Conservation (phyloP, 768 basidiomycete genomes). For the Hirschioporus abietinus region DNA sequence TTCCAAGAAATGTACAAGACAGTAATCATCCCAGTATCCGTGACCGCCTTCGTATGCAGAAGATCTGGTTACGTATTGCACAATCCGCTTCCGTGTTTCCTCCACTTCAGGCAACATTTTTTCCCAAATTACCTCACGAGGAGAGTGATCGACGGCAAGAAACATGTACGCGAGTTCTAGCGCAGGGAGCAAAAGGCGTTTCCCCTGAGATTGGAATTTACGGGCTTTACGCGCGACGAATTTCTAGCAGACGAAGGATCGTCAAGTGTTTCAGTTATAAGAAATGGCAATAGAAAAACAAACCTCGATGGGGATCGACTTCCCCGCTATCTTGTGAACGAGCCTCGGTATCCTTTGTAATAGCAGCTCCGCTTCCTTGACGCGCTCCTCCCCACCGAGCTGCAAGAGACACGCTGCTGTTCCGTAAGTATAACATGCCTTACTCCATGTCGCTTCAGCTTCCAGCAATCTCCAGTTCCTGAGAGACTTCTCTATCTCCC, state of each 20-base stretch:
- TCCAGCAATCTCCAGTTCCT: slow-evolving; percentile 65
- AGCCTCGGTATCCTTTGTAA: slow-evolving; percentile 72
- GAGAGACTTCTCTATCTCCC: slow-evolving; percentile 54
- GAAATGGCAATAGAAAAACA: slow-evolving; percentile 11
- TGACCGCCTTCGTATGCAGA: slow-evolving; percentile 18
- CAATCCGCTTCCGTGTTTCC: slow-evolving; percentile 18
- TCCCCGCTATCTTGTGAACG: slow-evolving; percentile 83
- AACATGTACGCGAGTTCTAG: slow-evolving; percentile 41
- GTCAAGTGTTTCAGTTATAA: not conserved
- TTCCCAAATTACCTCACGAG: slow-evolving; percentile 28
- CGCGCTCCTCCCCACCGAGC: slow-evolving; percentile 36
- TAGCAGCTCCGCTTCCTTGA: slow-evolving; percentile 52
- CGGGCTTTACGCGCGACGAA: slow-evolving; percentile 37
- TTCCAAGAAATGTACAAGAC: slow-evolving; percentile 36
- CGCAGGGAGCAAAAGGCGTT: slow-evolving; percentile 33
- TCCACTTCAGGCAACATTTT: slow-evolving; percentile 33
- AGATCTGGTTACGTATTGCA: slow-evolving; percentile 5
- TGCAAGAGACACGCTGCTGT: slow-evolving; percentile 72
- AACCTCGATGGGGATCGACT: slow-evolving; percentile 67
- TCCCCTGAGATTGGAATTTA: slow-evolving; percentile 34
- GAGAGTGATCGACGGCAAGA: slow-evolving; percentile 31
- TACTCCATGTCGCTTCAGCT: slow-evolving; percentile 78
- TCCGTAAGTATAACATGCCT: slow-evolving; percentile 70
- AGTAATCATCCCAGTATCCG: slow-evolving; percentile 38
- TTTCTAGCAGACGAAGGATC: slow-evolving; percentile 30